These are phyloP conservation scores for Penicillium sp. DNA, from an alignment of 2,329 filamentous ascomycete genomes.

Conservation along the genomic window DNA sequence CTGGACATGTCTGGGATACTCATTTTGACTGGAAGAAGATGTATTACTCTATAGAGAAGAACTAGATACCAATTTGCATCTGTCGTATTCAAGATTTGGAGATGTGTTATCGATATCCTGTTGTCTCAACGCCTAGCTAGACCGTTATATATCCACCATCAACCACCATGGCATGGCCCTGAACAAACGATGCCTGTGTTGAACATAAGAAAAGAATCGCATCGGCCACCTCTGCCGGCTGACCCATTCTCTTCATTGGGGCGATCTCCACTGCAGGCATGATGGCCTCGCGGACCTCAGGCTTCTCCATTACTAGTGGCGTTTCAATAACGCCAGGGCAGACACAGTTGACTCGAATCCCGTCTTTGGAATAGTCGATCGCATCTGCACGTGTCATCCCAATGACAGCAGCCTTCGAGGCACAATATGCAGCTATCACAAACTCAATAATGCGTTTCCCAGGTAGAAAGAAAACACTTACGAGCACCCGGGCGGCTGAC, in stretches of 20 bases:
- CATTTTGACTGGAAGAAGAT: conserved; percentile 26
- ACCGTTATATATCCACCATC: conserved; percentile 54
- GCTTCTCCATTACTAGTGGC: conserved; percentile 45
- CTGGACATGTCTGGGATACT: conserved; percentile 26
- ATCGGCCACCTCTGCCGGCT: conserved; percentile 51
- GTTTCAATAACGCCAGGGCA: conserved; percentile 49
- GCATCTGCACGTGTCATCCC: conserved; percentile 57
- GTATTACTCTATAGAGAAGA: conserved; percentile 5
- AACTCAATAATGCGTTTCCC: background rate
- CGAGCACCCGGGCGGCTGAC: conserved; percentile 48
- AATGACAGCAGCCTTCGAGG: conserved; percentile 58
- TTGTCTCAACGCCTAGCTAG: conserved; percentile 7
- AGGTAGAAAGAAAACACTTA: conserved; percentile 27
- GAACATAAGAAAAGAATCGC: conserved; percentile 52
- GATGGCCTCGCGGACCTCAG: conserved; percentile 42
- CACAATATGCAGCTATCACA: conserved; percentile 53
- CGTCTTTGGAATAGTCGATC: conserved; percentile 52
- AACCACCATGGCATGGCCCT: conserved; percentile 53
- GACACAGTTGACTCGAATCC: conserved; percentile 35
- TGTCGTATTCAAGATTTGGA: too few species aligned
- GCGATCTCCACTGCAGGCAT: conserved; percentile 47
- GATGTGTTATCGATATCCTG: background rate
- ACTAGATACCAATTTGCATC: background rate
- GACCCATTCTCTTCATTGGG: conserved; percentile 53
- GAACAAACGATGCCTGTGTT: conserved; percentile 50